A percentile compares a stretch with the other conserved stretches of the same genome.
These are phyloP conservation scores for Pilasporangium apinafurcum DNA, from an alignment of 352 stramenopile species.

Conservation along the genomic window DNA sequence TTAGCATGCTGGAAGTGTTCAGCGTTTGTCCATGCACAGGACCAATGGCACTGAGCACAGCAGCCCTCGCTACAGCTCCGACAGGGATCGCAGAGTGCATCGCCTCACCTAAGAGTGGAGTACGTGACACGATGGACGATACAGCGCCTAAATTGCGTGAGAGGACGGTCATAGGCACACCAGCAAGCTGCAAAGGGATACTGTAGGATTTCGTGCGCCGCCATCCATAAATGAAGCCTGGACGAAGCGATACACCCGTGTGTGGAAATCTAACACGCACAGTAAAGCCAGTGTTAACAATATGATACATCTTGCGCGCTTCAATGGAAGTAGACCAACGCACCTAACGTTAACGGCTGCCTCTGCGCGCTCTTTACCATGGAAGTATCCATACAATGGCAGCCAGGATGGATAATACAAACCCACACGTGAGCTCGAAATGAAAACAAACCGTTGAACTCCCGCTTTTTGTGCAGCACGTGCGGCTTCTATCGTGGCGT, in stretches of 20 bases:
- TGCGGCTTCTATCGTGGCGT: slow-evolving; percentile 78
- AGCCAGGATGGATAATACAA: slow-evolving; percentile 62
- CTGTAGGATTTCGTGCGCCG: slow-evolving; percentile 57
- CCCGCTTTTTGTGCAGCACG: slow-evolving; percentile 64
- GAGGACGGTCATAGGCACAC: slow-evolving; percentile 60
- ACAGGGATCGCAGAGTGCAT: slow-evolving; percentile 65
- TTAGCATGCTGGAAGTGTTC: slow-evolving; percentile 70
- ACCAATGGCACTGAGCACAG: slow-evolving; percentile 76
- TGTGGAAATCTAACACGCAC: slow-evolving; percentile 42
- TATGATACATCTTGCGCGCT: not conserved
- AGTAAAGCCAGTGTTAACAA: not conserved
- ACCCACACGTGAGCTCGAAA: slow-evolving; percentile 89
- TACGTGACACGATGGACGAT: slow-evolving; percentile 40
- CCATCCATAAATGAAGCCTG: slow-evolving; percentile 88
- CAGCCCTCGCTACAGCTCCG: slow-evolving; percentile 66
- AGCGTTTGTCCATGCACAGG: slow-evolving; percentile 44
- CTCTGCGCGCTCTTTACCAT: slow-evolving; percentile 86
- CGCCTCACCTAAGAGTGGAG: slow-evolving; percentile 67
- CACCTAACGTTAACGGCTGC: slow-evolving; percentile 57
- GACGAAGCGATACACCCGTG: slow-evolving; percentile 74
- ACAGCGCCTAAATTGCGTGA: slow-evolving; percentile 48
- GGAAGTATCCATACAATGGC: slow-evolving; percentile 86
- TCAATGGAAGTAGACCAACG: not conserved
- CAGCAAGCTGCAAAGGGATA: slow-evolving; percentile 71
- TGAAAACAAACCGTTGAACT: slow-evolving; percentile 82